Evolutionary conservation across 495 filamentous ascomycete genomes (phyloP).

Genomic region (Aspergillus sclerotiicarbonarius): DNA sequence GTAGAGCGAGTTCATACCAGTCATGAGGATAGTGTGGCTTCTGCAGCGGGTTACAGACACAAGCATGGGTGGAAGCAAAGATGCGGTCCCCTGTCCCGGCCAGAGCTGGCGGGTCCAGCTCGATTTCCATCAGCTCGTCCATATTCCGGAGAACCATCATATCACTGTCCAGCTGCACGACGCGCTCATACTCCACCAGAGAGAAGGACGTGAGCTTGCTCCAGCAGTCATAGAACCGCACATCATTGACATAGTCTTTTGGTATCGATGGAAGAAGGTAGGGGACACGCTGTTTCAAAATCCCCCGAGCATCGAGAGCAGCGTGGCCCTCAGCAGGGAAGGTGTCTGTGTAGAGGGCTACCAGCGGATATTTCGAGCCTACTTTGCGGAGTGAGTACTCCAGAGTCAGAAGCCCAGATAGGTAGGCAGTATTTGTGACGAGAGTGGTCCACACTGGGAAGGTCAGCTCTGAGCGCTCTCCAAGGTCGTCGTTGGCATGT

Average conservation of each 20-base stretch:
- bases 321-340: conserved; percentile 60
- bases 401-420: conserved; percentile 70
- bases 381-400: conserved; percentile 62
- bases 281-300: conserved; percentile 55
- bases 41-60: conserved; percentile 76
- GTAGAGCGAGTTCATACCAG: conserved; percentile 50
- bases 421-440: conserved; percentile 73
- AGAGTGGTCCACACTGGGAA: conserved; percentile 69
- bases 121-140: conserved; percentile 80
- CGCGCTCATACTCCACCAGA: conserved; percentile 64
- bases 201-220: conserved; percentile 77
- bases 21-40: conserved; percentile 71
- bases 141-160: conserved; percentile 78
- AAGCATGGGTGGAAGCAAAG: conserved; percentile 75
- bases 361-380: conserved; percentile 62
- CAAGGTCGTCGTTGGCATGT: background rate
- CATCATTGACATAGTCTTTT: conserved; percentile 48
- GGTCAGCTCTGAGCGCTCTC: background rate
- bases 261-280: background rate
- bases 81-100: conserved; percentile 55
- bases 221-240: conserved; percentile 81
- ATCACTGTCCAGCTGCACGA: conserved; percentile 81
- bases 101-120: conserved; percentile 56
- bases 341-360: conserved; percentile 74
- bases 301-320: conserved; percentile 62